Base-by-base conservation (phyloP, 768 basidiomycete species). In the Mycena maculata region DNA sequence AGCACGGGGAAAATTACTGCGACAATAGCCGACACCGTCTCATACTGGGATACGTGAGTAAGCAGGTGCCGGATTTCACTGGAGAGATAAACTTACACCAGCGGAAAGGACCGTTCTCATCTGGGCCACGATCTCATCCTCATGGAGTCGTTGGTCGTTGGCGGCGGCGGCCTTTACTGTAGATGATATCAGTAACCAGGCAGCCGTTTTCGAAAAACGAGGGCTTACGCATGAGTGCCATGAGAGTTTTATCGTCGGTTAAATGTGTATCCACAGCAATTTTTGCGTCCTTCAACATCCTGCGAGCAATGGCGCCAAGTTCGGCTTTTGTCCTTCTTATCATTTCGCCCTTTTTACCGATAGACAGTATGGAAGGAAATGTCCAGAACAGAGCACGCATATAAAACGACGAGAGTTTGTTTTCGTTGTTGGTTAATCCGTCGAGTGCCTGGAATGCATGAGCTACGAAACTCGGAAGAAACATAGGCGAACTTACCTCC, bases 61-160 rank as follows among this genome's bases (percentile, higher is more conserved):
- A 13, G 13, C 2, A 47, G 10, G 10, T 65, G 22, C 76, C 72
- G 47, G 20, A 15, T 59, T 45, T 49, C 55, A n/a, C n/a, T n/a
- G n/a, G 33, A 16, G 44, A 50, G 36, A 13, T 23, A 36, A 25
- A 39, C 78, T 70, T 67, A 81, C 80, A n/a, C 86, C 88, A 18
- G 88, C 88, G 33, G 88, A 89, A 48, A 90, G 87, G 47, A 87
- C 80, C 12, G 87, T 88, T 55, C 88, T 85, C 87, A 90, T 87
- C 67, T 90, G 88, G 15, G 87, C 82, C 23, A 86, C 82, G 28
- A 89, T 75, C 55, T 86, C 78, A 23, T 86, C 85, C 58, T 88
- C 86, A 47, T 79, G 76, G 76, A 88, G 75, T 50, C 73, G 65
- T 11, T 78, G 76, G 18, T 77, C 80, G 9, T 77, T 78, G 36